phyloP scores from a whole-genome alignment of 371 early-diverging fungal genomes.

The Apophysomyces sp. region DNA sequence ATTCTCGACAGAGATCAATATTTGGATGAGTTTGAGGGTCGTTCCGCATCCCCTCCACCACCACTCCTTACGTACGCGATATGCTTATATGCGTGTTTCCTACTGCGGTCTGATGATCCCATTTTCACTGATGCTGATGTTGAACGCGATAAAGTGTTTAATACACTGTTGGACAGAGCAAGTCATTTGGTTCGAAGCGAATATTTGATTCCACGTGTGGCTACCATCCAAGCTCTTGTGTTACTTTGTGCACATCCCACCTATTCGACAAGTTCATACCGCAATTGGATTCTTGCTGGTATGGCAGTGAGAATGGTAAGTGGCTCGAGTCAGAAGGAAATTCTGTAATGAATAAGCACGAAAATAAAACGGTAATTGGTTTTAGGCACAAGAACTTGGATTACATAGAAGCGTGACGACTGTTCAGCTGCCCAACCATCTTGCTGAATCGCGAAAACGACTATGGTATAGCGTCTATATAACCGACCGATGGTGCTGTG shows the following conservation, averaged over 20 bases:
- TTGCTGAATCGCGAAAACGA: constrained; percentile 20
- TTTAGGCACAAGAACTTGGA: constrained; percentile 38
- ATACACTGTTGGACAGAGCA: constrained; percentile 18
- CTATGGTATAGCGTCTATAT: constrained; percentile 34
- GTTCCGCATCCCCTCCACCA: constrained; percentile 17
- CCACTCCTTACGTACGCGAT: constrained; percentile 32
- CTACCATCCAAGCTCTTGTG: constrained; percentile 33
- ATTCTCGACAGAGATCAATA: constrained; percentile 23
- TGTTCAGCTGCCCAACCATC: constrained; percentile 10
- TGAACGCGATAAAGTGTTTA: constrained; percentile 23
- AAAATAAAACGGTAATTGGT: too few relatives aligned
- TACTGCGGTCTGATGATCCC: constrained; percentile 15
- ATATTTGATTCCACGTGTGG: constrained; percentile 29
- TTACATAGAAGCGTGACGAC: constrained; percentile 28
- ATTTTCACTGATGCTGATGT: constrained; percentile 15
- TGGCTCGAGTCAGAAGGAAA: too few relatives aligned
- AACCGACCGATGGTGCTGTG: constrained; percentile 41
- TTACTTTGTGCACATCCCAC: constrained; percentile 30
- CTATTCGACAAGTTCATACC: constrained; percentile 18
- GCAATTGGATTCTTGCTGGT: constrained; percentile 36
- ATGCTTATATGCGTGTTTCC: constrained; percentile 26
- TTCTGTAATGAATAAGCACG: neutral
- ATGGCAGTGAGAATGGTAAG: constrained; percentile 45
- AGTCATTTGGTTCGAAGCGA: constrained; percentile 18
- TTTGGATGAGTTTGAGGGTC: constrained; percentile 22